Percentiles rank a stretch among this genome's conserved stretches.
Evolutionary conservation across 805 yeast species (phyloP).

Genomic region (Wickerhamiella sergipiensis): DNA sequence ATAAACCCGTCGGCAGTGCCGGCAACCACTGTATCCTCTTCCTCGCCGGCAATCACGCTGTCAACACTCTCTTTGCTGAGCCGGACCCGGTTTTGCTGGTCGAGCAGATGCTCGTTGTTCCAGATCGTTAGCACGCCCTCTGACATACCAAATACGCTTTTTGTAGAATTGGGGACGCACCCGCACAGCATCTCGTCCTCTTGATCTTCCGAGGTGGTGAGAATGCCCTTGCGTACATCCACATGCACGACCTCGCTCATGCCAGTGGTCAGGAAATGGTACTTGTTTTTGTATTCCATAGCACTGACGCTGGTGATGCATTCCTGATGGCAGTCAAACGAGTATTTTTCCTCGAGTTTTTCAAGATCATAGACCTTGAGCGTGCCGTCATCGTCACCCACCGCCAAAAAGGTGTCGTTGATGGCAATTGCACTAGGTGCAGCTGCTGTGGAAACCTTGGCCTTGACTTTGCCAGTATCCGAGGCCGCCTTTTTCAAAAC

Average conservation of each 20-base stretch:
- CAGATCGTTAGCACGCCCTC: conserved; percentile 82
- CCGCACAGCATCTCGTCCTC: conserved; percentile 83
- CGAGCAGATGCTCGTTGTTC: conserved; percentile 48
- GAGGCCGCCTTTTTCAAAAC: conserved; percentile 61
- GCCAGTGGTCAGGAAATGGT: conserved; percentile 69
- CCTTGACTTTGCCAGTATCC: conserved; percentile 60
- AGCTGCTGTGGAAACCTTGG: conserved; percentile 29
- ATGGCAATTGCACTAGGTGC: conserved; percentile 19
- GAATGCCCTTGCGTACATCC: conserved; percentile 61
- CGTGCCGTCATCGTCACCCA: conserved; percentile 58
- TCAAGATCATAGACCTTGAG: conserved; percentile 47
- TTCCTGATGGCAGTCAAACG: conserved; percentile 52
- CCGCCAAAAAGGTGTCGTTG: conserved; percentile 22
- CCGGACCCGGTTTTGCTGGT: conserved; percentile 67
- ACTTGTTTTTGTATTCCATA: conserved; percentile 58
- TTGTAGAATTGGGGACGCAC: conserved; percentile 47
- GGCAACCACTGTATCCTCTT: conserved; percentile 20
- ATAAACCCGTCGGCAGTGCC: conserved; percentile 70
- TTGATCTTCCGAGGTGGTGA: conserved; percentile 69
- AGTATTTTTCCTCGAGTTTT: conserved; percentile 36
- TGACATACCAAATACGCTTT: conserved; percentile 73
- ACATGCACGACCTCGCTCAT: conserved; percentile 68
- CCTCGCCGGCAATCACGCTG: conserved; percentile 39
- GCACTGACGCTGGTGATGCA: conserved; percentile 36
- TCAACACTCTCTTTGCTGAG: conserved; percentile 59